Evolutionary conservation across 2,329 filamentous ascomycete species (phyloP).

Genomic region (Sporothrix brasiliensis): DNA sequence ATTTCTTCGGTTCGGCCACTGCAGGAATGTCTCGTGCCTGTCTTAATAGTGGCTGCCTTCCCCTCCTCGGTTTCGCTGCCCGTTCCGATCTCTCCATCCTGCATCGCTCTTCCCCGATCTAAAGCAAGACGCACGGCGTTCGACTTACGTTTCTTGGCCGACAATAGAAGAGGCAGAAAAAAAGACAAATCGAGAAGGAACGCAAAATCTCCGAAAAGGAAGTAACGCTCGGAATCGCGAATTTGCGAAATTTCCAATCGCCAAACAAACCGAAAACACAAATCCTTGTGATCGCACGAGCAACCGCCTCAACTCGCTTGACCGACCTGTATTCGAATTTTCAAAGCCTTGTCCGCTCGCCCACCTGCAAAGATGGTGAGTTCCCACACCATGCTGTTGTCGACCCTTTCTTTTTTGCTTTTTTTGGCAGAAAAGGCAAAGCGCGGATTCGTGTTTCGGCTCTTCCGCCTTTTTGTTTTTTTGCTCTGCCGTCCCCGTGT

Average conservation of each 20-base stretch:
- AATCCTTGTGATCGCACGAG: constrained; percentile 21
- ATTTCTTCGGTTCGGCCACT: constrained; percentile 8
- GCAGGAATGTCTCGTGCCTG: constrained; percentile 20
- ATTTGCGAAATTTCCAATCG: constrained; percentile 1
- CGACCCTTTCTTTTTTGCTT: constrained; percentile 31
- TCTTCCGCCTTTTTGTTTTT: constrained; percentile 33
- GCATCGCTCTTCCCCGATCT: constrained; percentile 3
- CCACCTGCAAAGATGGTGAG: constrained; percentile 23
- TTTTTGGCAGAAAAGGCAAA: not conserved
- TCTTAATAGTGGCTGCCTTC: constrained; percentile 29
- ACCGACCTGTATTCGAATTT: not conserved
- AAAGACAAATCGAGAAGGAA: not conserved
- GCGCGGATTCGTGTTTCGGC: constrained; percentile 24
- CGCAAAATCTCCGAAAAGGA: not conserved
- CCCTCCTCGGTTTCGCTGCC: constrained; percentile 25
- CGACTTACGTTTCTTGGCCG: constrained; percentile 19
- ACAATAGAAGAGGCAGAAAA: constrained; percentile 27
- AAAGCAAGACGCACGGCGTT: constrained; percentile 23
- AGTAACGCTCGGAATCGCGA: not conserved
- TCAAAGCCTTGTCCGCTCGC: not conserved
- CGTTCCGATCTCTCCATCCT: constrained; percentile 11
- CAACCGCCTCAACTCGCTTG: constrained; percentile 6
- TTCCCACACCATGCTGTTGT: constrained; percentile 8
- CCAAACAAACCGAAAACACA: constrained; percentile 16
- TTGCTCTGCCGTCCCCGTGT: not conserved